A percentile compares a stretch with the other conserved stretches of the same genome.
phyloP scores from a whole-genome alignment of 305 asterid species.

The Fraxinus baroniana region DNA sequence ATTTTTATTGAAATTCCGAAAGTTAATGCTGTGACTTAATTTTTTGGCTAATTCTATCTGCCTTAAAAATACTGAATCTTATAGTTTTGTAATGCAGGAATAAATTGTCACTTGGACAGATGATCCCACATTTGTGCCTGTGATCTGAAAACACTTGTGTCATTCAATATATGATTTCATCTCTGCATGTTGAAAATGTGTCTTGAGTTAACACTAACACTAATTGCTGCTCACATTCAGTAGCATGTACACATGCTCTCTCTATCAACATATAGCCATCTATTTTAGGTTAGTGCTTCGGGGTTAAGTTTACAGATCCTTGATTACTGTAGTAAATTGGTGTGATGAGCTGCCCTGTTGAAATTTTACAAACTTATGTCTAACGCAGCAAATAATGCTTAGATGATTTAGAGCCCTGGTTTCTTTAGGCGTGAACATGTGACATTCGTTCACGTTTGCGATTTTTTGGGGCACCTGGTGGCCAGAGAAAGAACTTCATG shows the following conservation, averaged over 20 bases:
- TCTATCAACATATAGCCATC: not conserved
- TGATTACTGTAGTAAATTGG: not conserved
- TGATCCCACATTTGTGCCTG: not conserved
- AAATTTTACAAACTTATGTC: not conserved
- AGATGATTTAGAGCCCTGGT: not conserved
- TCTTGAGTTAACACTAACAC: not conserved
- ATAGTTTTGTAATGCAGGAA: not conserved
- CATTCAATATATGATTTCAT: not conserved
- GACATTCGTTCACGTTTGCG: not conserved
- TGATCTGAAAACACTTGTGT: not conserved
- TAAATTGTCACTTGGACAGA: not conserved
- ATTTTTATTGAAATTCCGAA: not conserved
- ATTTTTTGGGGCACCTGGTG: not conserved
- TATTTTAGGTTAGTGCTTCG: not conserved
- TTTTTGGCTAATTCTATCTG: not conserved
- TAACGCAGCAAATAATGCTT: not conserved
- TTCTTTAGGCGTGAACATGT: not conserved
- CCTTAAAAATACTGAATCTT: not conserved
- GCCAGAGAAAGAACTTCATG: not conserved
- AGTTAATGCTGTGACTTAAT: not conserved
- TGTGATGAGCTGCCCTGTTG: not conserved
- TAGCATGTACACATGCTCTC: not conserved
- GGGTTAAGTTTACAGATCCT: not conserved
- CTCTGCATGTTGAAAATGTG: not conserved
- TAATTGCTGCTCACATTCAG: not conserved